Base-by-base conservation (phyloP, 176 grass and related monocot species). In the Poa pratensis region DNA sequence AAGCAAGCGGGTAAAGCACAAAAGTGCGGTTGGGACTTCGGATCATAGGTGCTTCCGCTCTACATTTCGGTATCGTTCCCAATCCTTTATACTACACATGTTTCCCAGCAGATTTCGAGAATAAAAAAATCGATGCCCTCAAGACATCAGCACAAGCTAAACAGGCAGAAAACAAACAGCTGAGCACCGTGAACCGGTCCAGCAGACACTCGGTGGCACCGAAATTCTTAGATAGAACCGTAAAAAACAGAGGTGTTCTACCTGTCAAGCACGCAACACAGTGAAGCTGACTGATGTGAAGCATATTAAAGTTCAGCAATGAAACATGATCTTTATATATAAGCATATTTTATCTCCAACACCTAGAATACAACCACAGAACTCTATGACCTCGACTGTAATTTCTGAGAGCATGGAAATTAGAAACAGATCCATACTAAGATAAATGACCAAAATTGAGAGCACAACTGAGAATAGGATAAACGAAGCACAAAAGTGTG, bases 211-310 rank as follows among this genome's bases (percentile, higher is more conserved):
- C 20, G 17, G 65, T 17, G 11, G 34, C 65, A 68, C 17, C 32
- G 17, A 68, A 6, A 68, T 68, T 37, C 65, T 19, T 39, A 68
- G 32, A 37, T 37, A 68, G 8, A 20, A 37, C 65, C 7, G 3
- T 19, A 17, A 19, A 20, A 35, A 62, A 62, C 59, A 68, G 65
- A 68, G 65, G 65, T 39, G 65, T 68, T 39, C 65, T 68, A 39
- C 65, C 65, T 68, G 18, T 68, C 17, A 68, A 68, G 17, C 65
- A 68, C 17, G 1, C 17, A 20, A 37, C 8, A 35, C 3, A 68
- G 8, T 37, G 16, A 16, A 35, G 28, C 28, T 67, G 9, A 67
- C 27, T 18, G 28, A 67, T 34, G 3, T 2, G 32, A 20, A 37
- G 5, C 11, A 26, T 19, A 37, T 20, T 68, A 37, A 9, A 14